A percentile compares a stretch with the other conserved stretches of the same genome.
Conservation (phyloP, 257 asterid genomes). For the Penstemon barbatus region DNA sequence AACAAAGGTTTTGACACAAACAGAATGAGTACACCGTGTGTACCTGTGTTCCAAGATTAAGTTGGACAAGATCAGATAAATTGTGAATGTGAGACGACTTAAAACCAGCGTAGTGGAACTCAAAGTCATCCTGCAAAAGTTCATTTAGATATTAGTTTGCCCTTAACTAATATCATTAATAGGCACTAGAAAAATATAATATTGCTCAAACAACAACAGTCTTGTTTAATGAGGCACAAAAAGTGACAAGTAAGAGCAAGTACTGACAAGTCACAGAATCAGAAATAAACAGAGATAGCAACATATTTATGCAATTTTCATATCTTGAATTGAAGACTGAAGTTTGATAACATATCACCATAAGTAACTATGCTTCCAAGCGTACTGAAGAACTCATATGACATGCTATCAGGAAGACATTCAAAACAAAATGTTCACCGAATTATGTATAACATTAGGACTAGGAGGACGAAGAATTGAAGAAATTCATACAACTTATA, state of each 20-base stretch:
- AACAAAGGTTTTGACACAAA: slow-evolving; percentile 11
- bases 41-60: slow-evolving; percentile 80
- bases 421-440: no score
- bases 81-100: slow-evolving; percentile 78
- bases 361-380: not conserved
- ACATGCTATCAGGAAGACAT: not conserved
- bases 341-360: slow-evolving; percentile 10
- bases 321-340: not conserved
- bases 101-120: slow-evolving; percentile 84
- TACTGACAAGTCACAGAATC: slow-evolving; percentile 23
- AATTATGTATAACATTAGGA: no score
- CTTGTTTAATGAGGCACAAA: not conserved
- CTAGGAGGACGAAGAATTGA: no score
- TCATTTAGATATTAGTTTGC: slow-evolving; percentile 21
- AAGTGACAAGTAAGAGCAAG: slow-evolving; percentile 7
- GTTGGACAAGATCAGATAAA: slow-evolving; percentile 88
- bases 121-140: slow-evolving; percentile 70
- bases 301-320: slow-evolving; percentile 7
- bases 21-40: slow-evolving; percentile 17
- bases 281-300: slow-evolving; percentile 16
- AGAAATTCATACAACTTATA: not conserved
- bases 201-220: not conserved
- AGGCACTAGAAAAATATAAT: not conserved
- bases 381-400: not conserved
- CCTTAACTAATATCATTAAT: slow-evolving; percentile 19